Conservation (phyloP, 768 basidiomycete species). For the Tricholoma sp. region DNA sequence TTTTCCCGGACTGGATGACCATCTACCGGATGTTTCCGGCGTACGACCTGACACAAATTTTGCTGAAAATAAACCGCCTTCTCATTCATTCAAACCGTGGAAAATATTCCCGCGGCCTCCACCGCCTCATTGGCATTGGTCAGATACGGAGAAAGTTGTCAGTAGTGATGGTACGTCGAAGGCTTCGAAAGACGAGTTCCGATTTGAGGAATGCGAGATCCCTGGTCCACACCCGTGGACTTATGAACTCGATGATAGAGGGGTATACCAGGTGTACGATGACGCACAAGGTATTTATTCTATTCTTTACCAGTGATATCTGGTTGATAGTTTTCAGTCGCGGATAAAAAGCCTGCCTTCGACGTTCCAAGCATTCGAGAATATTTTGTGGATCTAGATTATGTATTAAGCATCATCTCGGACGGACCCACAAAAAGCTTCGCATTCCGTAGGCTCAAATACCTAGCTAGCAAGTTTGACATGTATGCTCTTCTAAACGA, state of each 20-base stretch:
- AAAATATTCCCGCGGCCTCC: constrained; percentile 90
- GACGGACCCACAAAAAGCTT: constrained; percentile 97
- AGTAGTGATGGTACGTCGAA: constrained; percentile 32
- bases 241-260: constrained; percentile 78
- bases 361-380: constrained; percentile 84
- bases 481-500: constrained; percentile 93
- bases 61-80: constrained; percentile 15
- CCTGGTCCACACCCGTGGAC: constrained; percentile 60
- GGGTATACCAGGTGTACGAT: constrained; percentile 85
- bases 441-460: constrained; percentile 87
- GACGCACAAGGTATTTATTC: constrained; percentile 26
- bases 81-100: constrained; percentile 58
- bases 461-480: constrained; percentile 88
- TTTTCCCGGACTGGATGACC: constrained; percentile 65
- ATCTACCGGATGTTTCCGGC: constrained; percentile 58
- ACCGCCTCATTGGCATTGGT: constrained; percentile 95
- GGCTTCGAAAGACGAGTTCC: constrained; percentile 47
- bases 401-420: constrained; percentile 82
- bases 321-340: constrained; percentile 7
- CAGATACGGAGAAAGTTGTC: constrained; percentile 40
- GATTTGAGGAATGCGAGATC: constrained; percentile 67
- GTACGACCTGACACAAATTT: constrained; percentile 57
- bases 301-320: neutral
- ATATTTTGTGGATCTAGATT: constrained; percentile 95
- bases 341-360: constrained; percentile 55